These are phyloP conservation scores for Lactarius trivialis DNA, from an alignment of 768 basidiomycete species.

Conservation along the genomic window DNA sequence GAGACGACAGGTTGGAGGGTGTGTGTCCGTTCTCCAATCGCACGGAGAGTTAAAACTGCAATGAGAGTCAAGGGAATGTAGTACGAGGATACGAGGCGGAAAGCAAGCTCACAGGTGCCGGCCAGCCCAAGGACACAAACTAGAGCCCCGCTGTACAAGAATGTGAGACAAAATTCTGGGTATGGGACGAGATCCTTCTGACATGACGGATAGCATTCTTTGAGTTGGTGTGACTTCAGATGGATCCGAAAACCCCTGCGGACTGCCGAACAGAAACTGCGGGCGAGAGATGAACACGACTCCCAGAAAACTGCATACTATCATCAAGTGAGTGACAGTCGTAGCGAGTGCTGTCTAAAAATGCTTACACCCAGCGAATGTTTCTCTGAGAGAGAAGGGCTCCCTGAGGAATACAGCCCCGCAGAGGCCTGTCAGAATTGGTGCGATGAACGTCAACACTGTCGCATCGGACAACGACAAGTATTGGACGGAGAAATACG, in stretches of 20 bases:
- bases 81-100: neutral
- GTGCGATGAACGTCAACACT: slow-evolving; percentile 68
- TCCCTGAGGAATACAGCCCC: slow-evolving; percentile 62
- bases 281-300: slow-evolving; percentile 82
- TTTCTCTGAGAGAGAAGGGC: slow-evolving; percentile 46
- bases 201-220: slow-evolving; percentile 58
- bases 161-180: neutral
- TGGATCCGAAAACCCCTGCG: neutral
- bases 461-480: slow-evolving; percentile 75
- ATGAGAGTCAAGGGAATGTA: neutral
- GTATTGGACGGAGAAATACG: slow-evolving; percentile 65
- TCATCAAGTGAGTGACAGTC: neutral
- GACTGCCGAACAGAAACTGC: slow-evolving; percentile 56
- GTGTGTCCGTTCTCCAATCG: slow-evolving; percentile 70
- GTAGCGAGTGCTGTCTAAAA: neutral
- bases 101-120: slow-evolving; percentile 52
- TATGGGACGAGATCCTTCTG: slow-evolving; percentile 12
- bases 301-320: slow-evolving; percentile 62
- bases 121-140: slow-evolving; percentile 58
- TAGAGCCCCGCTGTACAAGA: slow-evolving; percentile 44
- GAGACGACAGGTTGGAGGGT: slow-evolving; percentile 64
- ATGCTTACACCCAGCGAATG: slow-evolving; percentile 44
- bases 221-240: slow-evolving; percentile 28
- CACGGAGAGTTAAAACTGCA: slow-evolving; percentile 46
- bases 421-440: slow-evolving; percentile 55